Percentiles rank a stretch among this genome's conserved stretches.
phyloP scores from a whole-genome alignment of 1,139 yeast species.

The Nadsonia commutata region DNA sequence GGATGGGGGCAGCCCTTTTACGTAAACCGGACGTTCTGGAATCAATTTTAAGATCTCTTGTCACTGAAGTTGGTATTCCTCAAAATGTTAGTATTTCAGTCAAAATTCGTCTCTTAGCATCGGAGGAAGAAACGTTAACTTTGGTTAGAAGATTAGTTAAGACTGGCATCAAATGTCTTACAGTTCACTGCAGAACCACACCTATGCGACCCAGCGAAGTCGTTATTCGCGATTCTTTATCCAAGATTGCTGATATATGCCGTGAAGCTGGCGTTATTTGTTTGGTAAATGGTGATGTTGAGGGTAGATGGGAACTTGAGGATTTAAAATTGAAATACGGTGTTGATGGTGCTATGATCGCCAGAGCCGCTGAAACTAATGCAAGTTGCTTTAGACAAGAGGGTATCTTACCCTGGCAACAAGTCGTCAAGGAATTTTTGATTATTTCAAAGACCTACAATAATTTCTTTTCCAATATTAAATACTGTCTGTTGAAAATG shows the following conservation, averaged over 20 bases:
- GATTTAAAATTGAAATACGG: slow-evolving; percentile 39
- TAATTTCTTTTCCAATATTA: slow-evolving; percentile 57
- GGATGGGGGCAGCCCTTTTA: slow-evolving; percentile 93
- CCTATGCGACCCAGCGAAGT: slow-evolving; percentile 79
- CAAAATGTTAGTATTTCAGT: slow-evolving; percentile 71
- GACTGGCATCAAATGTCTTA: slow-evolving; percentile 75
- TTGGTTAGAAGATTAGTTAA: slow-evolving; percentile 49
- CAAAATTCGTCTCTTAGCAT: slow-evolving; percentile 65
- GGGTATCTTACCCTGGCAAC: slow-evolving; percentile 39
- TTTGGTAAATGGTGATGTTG: slow-evolving; percentile 68
- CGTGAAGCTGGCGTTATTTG: slow-evolving; percentile 51
- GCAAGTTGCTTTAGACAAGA: slow-evolving; percentile 51
- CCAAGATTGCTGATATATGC: slow-evolving; percentile 48
- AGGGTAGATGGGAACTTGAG: slow-evolving; percentile 38
- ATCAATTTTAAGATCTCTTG: slow-evolving; percentile 50
- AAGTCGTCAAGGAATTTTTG: slow-evolving; percentile 40
- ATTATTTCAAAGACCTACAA: slow-evolving; percentile 39
- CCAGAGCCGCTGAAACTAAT: slow-evolving; percentile 76
- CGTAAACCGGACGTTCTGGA: slow-evolving; percentile 67
- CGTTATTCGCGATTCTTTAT: slow-evolving; percentile 52
- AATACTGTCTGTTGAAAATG: slow-evolving; percentile 64
- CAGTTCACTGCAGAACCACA: slow-evolving; percentile 82
- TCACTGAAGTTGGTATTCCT: slow-evolving; percentile 67
- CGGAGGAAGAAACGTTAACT: slow-evolving; percentile 41
- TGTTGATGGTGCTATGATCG: slow-evolving; percentile 79